phyloP scores from a whole-genome alignment of 2,329 filamentous ascomycete genomes.

The Knoxdaviesia proteae region DNA sequence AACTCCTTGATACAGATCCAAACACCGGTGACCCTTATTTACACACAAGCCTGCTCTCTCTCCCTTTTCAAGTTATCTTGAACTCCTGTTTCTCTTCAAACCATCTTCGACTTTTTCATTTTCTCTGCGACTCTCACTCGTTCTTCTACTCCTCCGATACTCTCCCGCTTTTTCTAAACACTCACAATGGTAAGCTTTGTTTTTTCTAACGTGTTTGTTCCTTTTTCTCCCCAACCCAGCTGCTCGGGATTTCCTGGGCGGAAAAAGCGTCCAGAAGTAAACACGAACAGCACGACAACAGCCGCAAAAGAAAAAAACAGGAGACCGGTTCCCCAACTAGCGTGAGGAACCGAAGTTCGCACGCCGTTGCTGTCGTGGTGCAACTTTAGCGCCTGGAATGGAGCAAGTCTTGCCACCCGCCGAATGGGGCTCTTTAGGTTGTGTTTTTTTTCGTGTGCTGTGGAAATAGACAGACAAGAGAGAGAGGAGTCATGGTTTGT shows the following conservation, averaged over 20 bases:
- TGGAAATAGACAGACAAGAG: too few relatives aligned
- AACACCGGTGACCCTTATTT: too few relatives aligned
- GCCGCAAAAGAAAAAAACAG: neutral
- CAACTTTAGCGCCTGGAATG: too few relatives aligned
- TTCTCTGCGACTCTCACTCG: neutral
- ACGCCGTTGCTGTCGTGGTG: too few relatives aligned
- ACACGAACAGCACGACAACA: too few relatives aligned
- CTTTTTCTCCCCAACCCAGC: neutral
- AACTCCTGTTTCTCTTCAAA: neutral
- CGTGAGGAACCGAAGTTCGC: neutral
- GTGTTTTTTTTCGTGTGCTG: too few relatives aligned
- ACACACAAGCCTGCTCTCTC: too few relatives aligned
- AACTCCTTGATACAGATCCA: too few relatives aligned
- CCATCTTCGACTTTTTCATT: neutral
- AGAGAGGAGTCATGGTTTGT: too few relatives aligned
- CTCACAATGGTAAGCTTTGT: neutral
- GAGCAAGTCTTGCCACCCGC: too few relatives aligned
- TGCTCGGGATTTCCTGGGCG: neutral
- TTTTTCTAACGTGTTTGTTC: neutral
- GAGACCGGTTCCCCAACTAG: neutral
- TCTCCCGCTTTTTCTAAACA: neutral
- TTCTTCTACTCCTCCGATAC: neutral
- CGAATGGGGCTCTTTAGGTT: too few relatives aligned
- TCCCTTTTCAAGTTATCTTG: neutral
- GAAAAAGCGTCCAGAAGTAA: too few relatives aligned